Evolutionary conservation across 257 asterid genomes (phyloP), one percentile per base, ranked within the genome.

Genomic region (Solanum medicagineum): DNA sequence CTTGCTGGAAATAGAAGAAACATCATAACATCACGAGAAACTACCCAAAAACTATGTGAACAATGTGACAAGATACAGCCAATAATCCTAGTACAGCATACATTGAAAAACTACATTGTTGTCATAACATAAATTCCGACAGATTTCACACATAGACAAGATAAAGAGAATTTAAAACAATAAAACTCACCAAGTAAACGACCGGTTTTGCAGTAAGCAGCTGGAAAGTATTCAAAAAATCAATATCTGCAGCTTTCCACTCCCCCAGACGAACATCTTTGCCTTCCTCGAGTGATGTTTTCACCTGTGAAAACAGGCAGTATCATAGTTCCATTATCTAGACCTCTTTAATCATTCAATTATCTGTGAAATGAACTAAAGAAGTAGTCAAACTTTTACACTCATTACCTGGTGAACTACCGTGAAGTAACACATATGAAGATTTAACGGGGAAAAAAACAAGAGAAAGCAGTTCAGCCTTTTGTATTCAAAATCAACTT

Each of bases 161-260:
- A 53, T 29, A 79, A 12, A 29, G 83, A 75, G 82, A 45, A n/a
- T 10, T 16, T 79, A 66, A 10, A 51, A 10, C 15, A 29, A 10
- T 69, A 53, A 32, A 32, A 69, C 94, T 94, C 89, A 97, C 99
- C 98, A 97, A 89, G 95, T 97, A 97, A 81, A 97, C 98, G 88
- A 95, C 95, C 32, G 99, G 98, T 89, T 97, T 97, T 10, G 99
- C 98, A 62, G 98, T 92, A 85, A 97, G 96, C 97, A 97, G 90
- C 86, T 97, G 99, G 84, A 97, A 92, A 77, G 97, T 97, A 91
- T 97, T 97, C 90, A 97, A 85, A 71, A 97, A 91, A 91, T 97
- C 99, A 86, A 92, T 81, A 54, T 97, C 99, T 86, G 98, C 98
- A 90, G 97, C 96, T 91, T 97, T 97, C 99, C 99, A 97, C 7